A percentile compares a stretch with the other conserved stretches of the same genome.
Evolutionary conservation across 2,329 filamentous ascomycete genomes (phyloP).

Genomic region (Hymenoscyphus occultus): DNA sequence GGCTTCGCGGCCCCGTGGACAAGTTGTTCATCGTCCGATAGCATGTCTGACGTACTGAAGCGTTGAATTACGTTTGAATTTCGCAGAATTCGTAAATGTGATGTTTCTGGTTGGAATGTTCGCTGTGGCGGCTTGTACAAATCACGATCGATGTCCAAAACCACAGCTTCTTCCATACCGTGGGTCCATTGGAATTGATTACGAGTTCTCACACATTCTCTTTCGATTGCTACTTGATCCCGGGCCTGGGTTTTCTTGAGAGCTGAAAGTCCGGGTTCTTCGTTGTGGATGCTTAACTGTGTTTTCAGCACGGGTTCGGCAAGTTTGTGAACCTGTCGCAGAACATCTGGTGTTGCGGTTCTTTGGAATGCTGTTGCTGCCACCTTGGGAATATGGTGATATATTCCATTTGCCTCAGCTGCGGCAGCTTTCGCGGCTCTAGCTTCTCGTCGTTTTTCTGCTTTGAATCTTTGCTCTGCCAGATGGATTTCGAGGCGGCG

Average conservation of each 20-base stretch:
- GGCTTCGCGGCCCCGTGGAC: conserved; percentile 10
- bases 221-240: conserved; percentile 38
- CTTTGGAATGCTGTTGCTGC: conserved; percentile 54
- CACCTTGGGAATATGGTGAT: conserved; percentile 52
- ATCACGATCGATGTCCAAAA: conserved; percentile 32
- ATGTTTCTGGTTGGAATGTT: conserved; percentile 36
- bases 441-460: conserved; percentile 27
- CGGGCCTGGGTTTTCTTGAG: conserved; percentile 25
- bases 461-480: conserved; percentile 46
- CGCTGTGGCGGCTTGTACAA: conserved; percentile 34
- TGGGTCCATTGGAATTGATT: conserved; percentile 45
- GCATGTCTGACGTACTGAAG: conserved; percentile 28
- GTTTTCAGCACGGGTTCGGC: conserved; percentile 44
- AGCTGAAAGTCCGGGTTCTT: conserved; percentile 23
- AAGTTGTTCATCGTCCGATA: conserved; percentile 24
- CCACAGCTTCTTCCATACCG: conserved; percentile 39
- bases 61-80: conserved; percentile 20
- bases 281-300: conserved; percentile 38
- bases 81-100: conserved; percentile 18
- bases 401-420: conserved; percentile 29
- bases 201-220: conserved; percentile 38
- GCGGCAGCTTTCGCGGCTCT: conserved; percentile 22
- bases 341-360: conserved; percentile 48
- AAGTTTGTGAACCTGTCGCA: conserved; percentile 44
- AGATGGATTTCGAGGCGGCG: conserved; percentile 51